phyloP scores from a whole-genome alignment of 129 eudicot genomes.

The Lactuca saligna region DNA sequence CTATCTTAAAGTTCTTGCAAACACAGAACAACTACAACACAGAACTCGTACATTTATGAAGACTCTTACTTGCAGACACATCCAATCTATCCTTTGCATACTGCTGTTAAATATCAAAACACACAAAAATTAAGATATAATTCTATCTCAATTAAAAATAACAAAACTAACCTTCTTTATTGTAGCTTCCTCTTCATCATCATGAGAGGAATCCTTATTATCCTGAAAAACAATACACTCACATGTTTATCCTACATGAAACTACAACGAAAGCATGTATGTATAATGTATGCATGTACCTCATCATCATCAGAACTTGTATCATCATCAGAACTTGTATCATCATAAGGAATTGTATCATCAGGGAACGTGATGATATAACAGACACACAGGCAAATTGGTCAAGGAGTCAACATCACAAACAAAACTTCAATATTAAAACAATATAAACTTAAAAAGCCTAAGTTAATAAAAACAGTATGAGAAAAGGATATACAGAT shows the following conservation, averaged over 20 bases:
- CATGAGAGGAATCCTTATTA: constrained; percentile 41
- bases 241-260: background rate
- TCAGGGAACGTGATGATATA: constrained; percentile 36
- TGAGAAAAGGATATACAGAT: constrained; percentile 64
- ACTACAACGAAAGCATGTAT: background rate
- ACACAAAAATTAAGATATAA: background rate
- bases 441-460: background rate
- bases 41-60: too few species aligned
- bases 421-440: background rate
- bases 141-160: background rate
- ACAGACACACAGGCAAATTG: constrained; percentile 6
- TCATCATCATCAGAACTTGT: constrained; percentile 33
- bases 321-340: constrained; percentile 27
- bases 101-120: constrained; percentile 35
- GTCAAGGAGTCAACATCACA: constrained; percentile 48
- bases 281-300: constrained; percentile 18
- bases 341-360: constrained; percentile 28
- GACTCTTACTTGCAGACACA: constrained; percentile 57
- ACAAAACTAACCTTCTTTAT: constrained; percentile 58
- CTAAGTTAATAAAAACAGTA: background rate
- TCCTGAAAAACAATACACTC: constrained; percentile 20
- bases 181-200: constrained; percentile 62
- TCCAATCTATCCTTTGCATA: constrained; percentile 66
- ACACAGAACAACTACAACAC: background rate
- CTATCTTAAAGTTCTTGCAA: constrained; percentile 64